phyloP scores from a whole-genome alignment of 2,329 filamentous ascomycete species.

The Aspergillus cejpii region DNA sequence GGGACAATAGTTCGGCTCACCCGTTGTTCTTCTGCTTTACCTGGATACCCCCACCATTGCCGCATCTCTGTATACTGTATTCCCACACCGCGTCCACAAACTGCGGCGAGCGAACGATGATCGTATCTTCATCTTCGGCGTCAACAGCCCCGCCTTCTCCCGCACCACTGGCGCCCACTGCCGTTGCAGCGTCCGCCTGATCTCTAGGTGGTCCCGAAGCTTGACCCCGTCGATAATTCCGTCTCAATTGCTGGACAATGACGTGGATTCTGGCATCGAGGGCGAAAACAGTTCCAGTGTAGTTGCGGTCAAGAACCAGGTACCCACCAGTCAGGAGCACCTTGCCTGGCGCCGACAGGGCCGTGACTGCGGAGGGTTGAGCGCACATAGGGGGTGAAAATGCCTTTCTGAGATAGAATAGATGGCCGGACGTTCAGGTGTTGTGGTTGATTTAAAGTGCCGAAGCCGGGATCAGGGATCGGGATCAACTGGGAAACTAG shows the following conservation, averaged over 20 bases:
- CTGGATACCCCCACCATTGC: slow-evolving; percentile 68
- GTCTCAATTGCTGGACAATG: slow-evolving; percentile 49
- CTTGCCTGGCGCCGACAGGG: slow-evolving; percentile 89
- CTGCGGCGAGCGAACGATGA: slow-evolving; percentile 86
- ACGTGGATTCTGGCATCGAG: slow-evolving; percentile 60
- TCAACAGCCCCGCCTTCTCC: slow-evolving; percentile 35
- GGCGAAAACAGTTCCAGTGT: slow-evolving; percentile 67
- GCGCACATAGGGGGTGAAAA: neutral
- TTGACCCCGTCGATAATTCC: slow-evolving; percentile 19
- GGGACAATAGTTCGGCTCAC: slow-evolving; percentile 20
- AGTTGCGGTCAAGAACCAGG: slow-evolving; percentile 79
- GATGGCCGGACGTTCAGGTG: too few relatives aligned
- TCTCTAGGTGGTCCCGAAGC: slow-evolving; percentile 14
- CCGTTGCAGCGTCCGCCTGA: slow-evolving; percentile 5
- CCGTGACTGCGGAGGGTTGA: slow-evolving; percentile 34
- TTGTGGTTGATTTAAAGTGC: too few relatives aligned
- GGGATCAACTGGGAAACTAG: too few relatives aligned
- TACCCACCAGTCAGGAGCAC: slow-evolving; percentile 93
- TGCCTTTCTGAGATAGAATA: neutral
- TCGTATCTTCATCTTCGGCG: slow-evolving; percentile 59
- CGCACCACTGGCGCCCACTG: neutral
- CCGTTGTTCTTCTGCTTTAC: slow-evolving; percentile 57
- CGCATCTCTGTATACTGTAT: slow-evolving; percentile 67
- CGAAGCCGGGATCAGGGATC: too few relatives aligned
- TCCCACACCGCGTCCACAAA: slow-evolving; percentile 83